Base-by-base conservation (phyloP, 75 land plant species). In the Azolla pinnata region DNA sequence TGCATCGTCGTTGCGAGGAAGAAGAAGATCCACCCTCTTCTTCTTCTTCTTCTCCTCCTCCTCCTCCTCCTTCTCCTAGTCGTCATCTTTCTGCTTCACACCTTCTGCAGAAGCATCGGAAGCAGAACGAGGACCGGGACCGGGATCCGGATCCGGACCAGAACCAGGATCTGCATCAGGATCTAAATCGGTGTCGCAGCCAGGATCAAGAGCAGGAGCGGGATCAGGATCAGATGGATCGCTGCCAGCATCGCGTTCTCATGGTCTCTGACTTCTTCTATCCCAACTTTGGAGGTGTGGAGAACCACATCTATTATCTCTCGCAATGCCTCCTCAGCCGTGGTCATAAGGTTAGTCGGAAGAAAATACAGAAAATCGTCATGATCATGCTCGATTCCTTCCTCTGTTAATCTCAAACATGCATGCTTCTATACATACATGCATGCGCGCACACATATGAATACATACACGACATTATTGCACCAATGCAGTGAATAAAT, bases 331-430 rank as follows among this genome's bases (percentile, higher is more conserved):
- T 93, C 47, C 69, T 93, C 0, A 72, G 86, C 70, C 84, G 84
- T 40, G 98, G 98, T 33, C 98, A 93, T 71, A 93, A 93, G 96
- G 98, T 93, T n/a, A 45, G n/a, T n/a, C n/a, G n/a, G n/a, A n/a
- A n/a, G n/a, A n/a, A n/a, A n/a, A n/a, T n/a, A n/a, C n/a, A n/a
- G n/a, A n/a, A n/a, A n/a, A n/a, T n/a, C n/a, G n/a, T n/a, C n/a
- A n/a, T n/a, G n/a, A n/a, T n/a, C n/a, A n/a, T n/a, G n/a, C n/a
- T n/a, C n/a, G n/a, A n/a, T n/a, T n/a, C n/a, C n/a, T n/a, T n/a
- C n/a, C n/a, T n/a, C n/a, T n/a, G n/a, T n/a, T n/a, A n/a, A n/a
- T n/a, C n/a, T n/a, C n/a, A n/a, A n/a, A n/a, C n/a, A n/a, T 12
- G 40, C 40, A 12, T 12, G 40, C 40, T 5, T 12, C 5, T 12